A percentile compares a stretch with the other conserved stretches of the same genome.
These are phyloP conservation scores for Cercospora beticola DNA, from an alignment of 2,329 filamentous ascomycete genomes.

Conservation along the genomic window DNA sequence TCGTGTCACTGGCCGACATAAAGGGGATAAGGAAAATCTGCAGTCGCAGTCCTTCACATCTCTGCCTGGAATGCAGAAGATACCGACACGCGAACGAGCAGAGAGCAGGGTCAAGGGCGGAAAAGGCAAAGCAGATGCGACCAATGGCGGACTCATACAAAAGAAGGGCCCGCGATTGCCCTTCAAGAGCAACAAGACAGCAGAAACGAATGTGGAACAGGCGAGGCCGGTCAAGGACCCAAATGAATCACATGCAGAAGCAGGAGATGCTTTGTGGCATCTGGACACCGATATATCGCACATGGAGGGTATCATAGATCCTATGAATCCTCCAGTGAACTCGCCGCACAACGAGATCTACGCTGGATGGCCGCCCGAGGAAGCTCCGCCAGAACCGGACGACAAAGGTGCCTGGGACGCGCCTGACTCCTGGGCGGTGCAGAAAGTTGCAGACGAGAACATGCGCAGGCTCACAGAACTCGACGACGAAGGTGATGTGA, in stretches of 20 bases:
- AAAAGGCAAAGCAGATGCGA: constrained; percentile 27
- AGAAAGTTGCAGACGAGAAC: constrained; percentile 66
- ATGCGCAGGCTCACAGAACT: constrained; percentile 58
- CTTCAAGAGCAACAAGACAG: constrained; percentile 54
- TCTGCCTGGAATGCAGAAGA: constrained; percentile 40
- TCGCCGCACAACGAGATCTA: constrained; percentile 57
- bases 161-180: constrained; percentile 47
- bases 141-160: constrained; percentile 21
- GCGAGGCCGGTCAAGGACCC: constrained; percentile 48
- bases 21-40: constrained; percentile 45
- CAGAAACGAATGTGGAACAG: constrained; percentile 43
- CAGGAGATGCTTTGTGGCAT: constrained; percentile 59
- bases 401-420: constrained; percentile 74
- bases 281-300: constrained; percentile 86
- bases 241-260: constrained; percentile 34
- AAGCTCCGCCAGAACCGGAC: constrained; percentile 25
- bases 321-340: constrained; percentile 62
- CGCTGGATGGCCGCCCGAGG: constrained; percentile 50
- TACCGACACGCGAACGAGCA: constrained; percentile 21
- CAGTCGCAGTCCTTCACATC: constrained; percentile 44
- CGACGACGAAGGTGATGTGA: constrained; percentile 67
- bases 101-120: constrained; percentile 30
- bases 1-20: constrained; percentile 53
- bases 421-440: constrained; percentile 95
- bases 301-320: constrained; percentile 84